Conservation (phyloP, 139 green algal genomes). For the Zygnema circumcarinatum region DNA sequence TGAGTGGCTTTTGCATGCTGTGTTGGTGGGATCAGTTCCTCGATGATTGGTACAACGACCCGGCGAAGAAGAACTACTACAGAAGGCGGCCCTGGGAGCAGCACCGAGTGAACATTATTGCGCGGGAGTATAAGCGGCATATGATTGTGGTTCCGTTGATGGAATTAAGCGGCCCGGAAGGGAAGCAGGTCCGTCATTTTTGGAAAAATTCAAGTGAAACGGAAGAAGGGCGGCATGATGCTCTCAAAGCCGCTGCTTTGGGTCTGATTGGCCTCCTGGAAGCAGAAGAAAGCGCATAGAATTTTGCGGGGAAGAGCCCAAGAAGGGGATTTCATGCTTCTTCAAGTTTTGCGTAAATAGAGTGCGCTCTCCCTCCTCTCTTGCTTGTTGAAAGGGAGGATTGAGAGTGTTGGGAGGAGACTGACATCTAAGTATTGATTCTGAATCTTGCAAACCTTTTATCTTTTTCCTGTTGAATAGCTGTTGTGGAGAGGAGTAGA, state of each 20-base stretch:
- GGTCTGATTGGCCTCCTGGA: not conserved
- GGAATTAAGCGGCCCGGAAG: constrained; percentile 15
- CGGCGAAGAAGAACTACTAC: not conserved
- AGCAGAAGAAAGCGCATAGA: not conserved
- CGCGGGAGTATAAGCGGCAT: not conserved
- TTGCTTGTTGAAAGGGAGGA: too few relatives aligned
- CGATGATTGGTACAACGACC: constrained; percentile 23
- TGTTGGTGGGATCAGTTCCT: constrained; percentile 14
- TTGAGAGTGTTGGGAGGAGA: too few relatives aligned
- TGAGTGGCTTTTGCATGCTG: too few relatives aligned
- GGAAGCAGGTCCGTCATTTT: constrained; percentile 8
- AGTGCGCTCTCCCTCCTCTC: too few relatives aligned
- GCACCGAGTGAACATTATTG: constrained; percentile 17
- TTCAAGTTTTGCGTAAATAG: too few relatives aligned
- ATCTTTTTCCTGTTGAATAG: too few relatives aligned
- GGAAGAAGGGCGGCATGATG: not conserved
- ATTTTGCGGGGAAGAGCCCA: too few relatives aligned
- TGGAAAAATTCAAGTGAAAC: not conserved
- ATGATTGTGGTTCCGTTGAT: constrained; percentile 14
- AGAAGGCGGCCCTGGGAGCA: constrained; percentile 8
- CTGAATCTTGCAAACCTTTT: too few relatives aligned
- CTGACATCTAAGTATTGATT: too few relatives aligned
- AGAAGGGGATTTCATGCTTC: too few relatives aligned
- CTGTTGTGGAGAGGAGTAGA: too few relatives aligned
- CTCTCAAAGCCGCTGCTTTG: not conserved